Base-by-base conservation (phyloP, 768 basidiomycete species). In the Russula sp. region DNA sequence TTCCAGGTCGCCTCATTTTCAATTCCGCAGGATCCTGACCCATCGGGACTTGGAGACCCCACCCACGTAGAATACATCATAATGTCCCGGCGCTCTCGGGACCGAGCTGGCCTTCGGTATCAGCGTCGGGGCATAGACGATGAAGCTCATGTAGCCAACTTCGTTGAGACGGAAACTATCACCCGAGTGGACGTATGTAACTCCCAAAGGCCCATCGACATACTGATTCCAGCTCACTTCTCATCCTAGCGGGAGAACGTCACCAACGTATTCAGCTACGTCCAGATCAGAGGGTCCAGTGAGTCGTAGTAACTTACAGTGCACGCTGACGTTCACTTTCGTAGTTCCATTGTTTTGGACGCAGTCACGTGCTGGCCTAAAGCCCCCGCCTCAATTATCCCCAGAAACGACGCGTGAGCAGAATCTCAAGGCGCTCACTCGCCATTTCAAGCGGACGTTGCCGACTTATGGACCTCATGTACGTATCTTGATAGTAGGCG, bases 51-150 rank as follows among this genome's bases (percentile, higher is more conserved):
- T 50, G 76, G 73, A 44, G 64, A 71, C 31, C 48, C 65, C 9
- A 77, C 78, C 0, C 72, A 77, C 6, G 84, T 93, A 10, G 86
- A 92, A 66, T 91, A 98, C 68, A 78, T 87, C 31, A 78, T 98
- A 55, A 81, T 95, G 39, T 97, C 94, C 2, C 80, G 97, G 45
- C 78, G 97, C 13, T 93, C 92, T 48, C 82, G 88, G 66, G 86
- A 98, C 72, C 83, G 97, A 50, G 93, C 95, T 6, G 97, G 97
- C 1, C 77, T 98, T 68, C 80, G 97, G 49, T 99, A 96, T 75
- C 97, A 98, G 73, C 82, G 97, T 48, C 80, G 97, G 69, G 97
- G 97, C 2, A 84, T 98, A 57, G 95, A 98, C 69, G 92, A 95
- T 66, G 87, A 91, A 62, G 92, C 94, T 6, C 82, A 91, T 71